Base-by-base conservation (phyloP, 1,139 yeast genomes). In the Suhomyces bolitotheri region DNA sequence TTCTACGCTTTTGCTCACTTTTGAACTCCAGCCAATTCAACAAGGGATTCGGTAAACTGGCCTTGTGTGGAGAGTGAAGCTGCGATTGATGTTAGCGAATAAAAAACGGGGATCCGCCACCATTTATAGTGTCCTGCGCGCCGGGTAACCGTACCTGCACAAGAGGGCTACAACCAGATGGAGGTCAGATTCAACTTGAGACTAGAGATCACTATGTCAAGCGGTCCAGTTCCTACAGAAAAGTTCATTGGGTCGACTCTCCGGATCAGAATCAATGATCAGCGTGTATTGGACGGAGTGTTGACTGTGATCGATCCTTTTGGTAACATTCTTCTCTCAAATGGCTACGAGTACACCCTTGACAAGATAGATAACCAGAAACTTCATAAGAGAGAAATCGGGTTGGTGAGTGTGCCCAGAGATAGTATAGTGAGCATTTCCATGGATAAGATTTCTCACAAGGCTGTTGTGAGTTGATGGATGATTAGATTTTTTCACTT, bases 381-480 rank as follows among this genome's bases (percentile, higher is more conserved):
- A 4, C 24, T 45, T 13, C 71, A 64, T 39, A 48, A 45, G 21
- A 53, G 76, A 49, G 70, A 66, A 33, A 50, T 70, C 31, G 76
- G 76, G 0, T 53, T 71, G 40, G 74, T 69, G n/a, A 71, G 76
- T 53, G 63, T 71, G 4, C 76, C 75, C 1, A 52, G 61, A 41
- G 56, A 54, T 3, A 55, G 61, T 29, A 56, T 70, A 5, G 45
- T 35, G 5, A 51, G 47, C 21, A 51, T 69, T 3, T 49, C 47
- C 29, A 50, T 65, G 34, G 59, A 57, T 28, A 46, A 51, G 22
- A 54, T 48, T 34, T 49, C 54, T 1, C 47, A 55, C 39, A 38
- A 40, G 12, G 19, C 21, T 3, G 27, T 38, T 17, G 31, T 38
- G 7, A 21, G 31, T 17, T 17, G n/a, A n/a, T n/a, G n/a, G n/a